Conservation (phyloP, 805 yeast genomes). For the Starmerella apis region DNA sequence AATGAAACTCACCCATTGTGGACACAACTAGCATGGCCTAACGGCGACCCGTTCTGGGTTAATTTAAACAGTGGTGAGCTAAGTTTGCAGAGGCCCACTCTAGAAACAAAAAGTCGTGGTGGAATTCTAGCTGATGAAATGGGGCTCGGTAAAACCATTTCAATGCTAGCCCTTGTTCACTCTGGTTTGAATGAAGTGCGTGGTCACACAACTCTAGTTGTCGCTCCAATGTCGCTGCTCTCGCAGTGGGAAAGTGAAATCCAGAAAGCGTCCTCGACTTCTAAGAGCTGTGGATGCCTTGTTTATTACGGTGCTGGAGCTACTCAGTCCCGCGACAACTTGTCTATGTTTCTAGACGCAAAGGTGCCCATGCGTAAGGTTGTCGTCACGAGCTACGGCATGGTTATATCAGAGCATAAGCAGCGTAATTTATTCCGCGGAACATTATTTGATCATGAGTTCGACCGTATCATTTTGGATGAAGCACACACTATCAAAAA, state of each 20-base stretch:
- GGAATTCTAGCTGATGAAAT: conserved; percentile 93
- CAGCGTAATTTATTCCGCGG: conserved; percentile 30
- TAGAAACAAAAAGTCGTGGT: conserved; percentile 54
- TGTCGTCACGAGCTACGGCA: conserved; percentile 78
- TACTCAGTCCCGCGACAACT: conserved; percentile 4
- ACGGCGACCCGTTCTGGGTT: conserved; percentile 47
- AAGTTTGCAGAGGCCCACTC: conserved; percentile 53
- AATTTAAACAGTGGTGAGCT: conserved; percentile 74
- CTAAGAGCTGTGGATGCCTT: conserved; percentile 27
- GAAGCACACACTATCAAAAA: conserved; percentile 88
- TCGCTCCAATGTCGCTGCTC: conserved; percentile 85
- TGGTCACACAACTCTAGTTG: conserved; percentile 46
- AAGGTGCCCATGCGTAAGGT: conserved; percentile 48
- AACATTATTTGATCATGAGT: conserved; percentile 53
- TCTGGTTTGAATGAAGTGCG: conserved; percentile 34
- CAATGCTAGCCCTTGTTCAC: conserved; percentile 63
- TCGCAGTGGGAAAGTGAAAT: conserved; percentile 87
- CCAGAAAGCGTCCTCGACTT: conserved; percentile 36
- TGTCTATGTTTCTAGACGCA: conserved; percentile 38
- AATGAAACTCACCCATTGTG: conserved; percentile 65
- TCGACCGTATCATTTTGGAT: conserved; percentile 68
- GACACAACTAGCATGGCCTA: conserved; percentile 71
- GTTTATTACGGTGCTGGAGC: conserved; percentile 66
- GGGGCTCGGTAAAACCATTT: conserved; percentile 92
- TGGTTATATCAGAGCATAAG: conserved; percentile 65